These are phyloP conservation scores for Aciculosporium take DNA, from an alignment of 2,329 filamentous ascomycete species.

Conservation along the genomic window DNA sequence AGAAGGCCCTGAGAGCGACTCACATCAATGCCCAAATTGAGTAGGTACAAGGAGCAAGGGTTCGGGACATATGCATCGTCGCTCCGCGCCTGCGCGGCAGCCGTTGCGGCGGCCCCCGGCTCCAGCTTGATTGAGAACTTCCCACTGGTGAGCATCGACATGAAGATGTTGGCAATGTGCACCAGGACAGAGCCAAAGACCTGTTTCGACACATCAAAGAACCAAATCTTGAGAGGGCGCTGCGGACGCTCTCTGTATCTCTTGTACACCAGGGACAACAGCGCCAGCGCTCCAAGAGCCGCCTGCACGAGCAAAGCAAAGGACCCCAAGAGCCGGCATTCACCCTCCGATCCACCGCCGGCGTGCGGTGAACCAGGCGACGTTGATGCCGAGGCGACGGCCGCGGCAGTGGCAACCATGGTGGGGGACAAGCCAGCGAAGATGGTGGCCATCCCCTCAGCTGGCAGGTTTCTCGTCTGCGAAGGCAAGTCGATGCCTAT, in stretches of 20 bases:
- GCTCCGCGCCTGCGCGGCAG: constrained; percentile 24
- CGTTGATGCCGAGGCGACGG: constrained; percentile 15
- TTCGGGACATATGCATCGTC: constrained; percentile 59
- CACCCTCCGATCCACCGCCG: constrained; percentile 43
- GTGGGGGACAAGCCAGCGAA: constrained; percentile 7
- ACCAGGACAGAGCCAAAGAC: constrained; percentile 86
- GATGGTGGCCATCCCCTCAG: constrained; percentile 7
- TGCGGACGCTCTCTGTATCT: constrained; percentile 85
- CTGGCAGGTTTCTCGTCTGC: constrained; percentile 1
- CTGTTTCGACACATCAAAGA: constrained; percentile 94
- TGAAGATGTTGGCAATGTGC: constrained; percentile 84
- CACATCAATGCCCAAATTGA: constrained; percentile 92
- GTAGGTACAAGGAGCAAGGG: constrained; percentile 88
- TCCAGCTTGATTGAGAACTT: constrained; percentile 56
- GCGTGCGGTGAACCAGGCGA: constrained; percentile 12
- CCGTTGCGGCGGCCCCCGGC: constrained; percentile 21
- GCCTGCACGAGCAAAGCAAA: constrained; percentile 87
- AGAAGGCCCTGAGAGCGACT: constrained; percentile 25
- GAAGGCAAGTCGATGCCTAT: constrained; percentile 10
- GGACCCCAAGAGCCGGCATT: constrained; percentile 76
- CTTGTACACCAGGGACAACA: constrained; percentile 83
- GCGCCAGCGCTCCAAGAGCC: constrained; percentile 67
- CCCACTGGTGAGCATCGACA: constrained; percentile 90
- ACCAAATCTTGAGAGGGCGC: constrained; percentile 89
- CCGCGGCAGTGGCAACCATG: constrained; percentile 13